Evolutionary conservation across 345 rosid genomes (phyloP).

Genomic region (Salix viminalis): DNA sequence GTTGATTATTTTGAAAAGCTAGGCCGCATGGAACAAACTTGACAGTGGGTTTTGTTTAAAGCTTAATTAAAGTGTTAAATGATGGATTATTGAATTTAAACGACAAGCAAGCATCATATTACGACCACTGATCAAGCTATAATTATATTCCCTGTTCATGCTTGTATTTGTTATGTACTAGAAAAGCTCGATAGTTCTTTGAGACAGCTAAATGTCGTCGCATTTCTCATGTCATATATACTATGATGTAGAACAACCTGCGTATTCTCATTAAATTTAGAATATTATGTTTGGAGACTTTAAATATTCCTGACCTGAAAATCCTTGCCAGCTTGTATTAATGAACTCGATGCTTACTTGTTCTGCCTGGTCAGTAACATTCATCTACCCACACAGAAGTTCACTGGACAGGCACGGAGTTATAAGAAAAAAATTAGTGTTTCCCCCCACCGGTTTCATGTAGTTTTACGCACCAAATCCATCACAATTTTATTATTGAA

Average conservation of each 20-base stretch:
- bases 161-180: too few species aligned
- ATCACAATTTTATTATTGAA: too few species aligned
- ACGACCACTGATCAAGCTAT: background rate
- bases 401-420: background rate
- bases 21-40: background rate
- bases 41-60: background rate
- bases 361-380: background rate
- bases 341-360: background rate
- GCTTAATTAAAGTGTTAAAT: background rate
- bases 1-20: background rate
- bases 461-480: too few species aligned
- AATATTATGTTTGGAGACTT: background rate
- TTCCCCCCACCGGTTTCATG: too few species aligned
- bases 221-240: background rate
- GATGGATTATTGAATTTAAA: conserved; percentile 14
- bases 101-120: conserved; percentile 3
- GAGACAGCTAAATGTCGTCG: background rate
- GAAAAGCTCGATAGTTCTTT: too few species aligned
- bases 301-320: background rate
- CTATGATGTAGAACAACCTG: background rate
- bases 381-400: background rate
- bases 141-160: background rate
- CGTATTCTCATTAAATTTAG: background rate
- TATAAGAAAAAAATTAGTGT: too few species aligned
- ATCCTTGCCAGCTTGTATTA: background rate